phyloP scores from a whole-genome alignment of 768 basidiomycete genomes.

The Cyclocybe aegerita region DNA sequence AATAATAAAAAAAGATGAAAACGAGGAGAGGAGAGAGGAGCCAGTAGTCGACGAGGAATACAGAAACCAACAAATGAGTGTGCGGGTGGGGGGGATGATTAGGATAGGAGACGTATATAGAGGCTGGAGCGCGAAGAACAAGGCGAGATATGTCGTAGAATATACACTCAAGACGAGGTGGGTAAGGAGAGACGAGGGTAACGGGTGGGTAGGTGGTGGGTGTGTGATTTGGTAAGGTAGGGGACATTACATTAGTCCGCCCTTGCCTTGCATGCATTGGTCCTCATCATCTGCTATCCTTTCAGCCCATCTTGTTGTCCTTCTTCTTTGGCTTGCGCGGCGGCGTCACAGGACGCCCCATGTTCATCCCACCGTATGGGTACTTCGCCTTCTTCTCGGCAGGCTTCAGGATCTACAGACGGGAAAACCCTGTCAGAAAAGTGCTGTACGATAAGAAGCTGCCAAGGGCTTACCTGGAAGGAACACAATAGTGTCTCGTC shows the following conservation, averaged over 20 bases:
- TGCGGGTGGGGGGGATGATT: neutral
- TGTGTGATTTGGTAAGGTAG: slow-evolving; percentile 2
- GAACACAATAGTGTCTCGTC: slow-evolving; percentile 97
- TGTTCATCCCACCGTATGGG: slow-evolving; percentile 83
- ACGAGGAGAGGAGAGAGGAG: neutral
- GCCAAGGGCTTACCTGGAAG: slow-evolving; percentile 72
- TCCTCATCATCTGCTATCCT: neutral
- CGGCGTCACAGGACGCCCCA: slow-evolving; percentile 88
- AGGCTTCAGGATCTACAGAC: slow-evolving; percentile 87
- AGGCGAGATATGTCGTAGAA: neutral
- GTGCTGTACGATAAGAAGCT: neutral
- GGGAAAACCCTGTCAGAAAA: neutral
- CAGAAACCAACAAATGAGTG: slow-evolving; percentile 9
- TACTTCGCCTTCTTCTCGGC: slow-evolving; percentile 98
- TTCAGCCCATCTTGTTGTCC: slow-evolving; percentile 60
- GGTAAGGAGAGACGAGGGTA: neutral
- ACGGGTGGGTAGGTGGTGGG: neutral
- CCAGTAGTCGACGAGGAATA: slow-evolving; percentile 1
- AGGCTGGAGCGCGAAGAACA: neutral
- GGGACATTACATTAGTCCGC: slow-evolving; percentile 1
- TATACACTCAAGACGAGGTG: slow-evolving; percentile 3
- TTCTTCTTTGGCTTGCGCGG: slow-evolving; percentile 99
- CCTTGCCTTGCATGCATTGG: slow-evolving; percentile 3
- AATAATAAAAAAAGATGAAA: slow-evolving; percentile 7
- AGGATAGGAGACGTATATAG: neutral